phyloP scores from a whole-genome alignment of 2,329 filamentous ascomycete species.

The Stagonosporopsis tanaceti region DNA sequence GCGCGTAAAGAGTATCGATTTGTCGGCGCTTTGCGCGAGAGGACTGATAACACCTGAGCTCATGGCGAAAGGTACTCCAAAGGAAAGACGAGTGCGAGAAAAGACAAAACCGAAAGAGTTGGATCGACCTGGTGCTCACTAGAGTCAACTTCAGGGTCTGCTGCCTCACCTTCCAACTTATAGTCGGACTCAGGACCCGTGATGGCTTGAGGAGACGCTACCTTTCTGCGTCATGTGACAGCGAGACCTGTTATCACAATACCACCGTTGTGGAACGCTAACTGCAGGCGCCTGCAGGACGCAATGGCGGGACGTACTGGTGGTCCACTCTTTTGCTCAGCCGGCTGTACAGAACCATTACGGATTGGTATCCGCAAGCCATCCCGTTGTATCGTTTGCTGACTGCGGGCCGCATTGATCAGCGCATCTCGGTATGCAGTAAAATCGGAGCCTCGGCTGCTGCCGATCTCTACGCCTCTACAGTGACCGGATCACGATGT shows the following conservation, averaged over 20 bases:
- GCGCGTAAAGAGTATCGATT: conserved; percentile 53
- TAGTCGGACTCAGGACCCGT: conserved; percentile 23
- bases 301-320: conserved; percentile 27
- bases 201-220: conserved; percentile 18
- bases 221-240: conserved; percentile 35
- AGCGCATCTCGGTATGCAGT: conserved; percentile 21
- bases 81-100: conserved; percentile 4
- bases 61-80: conserved; percentile 2
- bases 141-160: neutral
- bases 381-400: conserved; percentile 26
- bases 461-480: conserved; percentile 33
- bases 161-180: conserved; percentile 23
- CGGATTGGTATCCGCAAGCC: conserved; percentile 33
- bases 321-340: conserved; percentile 21
- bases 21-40: conserved; percentile 56
- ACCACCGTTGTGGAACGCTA: conserved; percentile 26
- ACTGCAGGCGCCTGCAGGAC: conserved; percentile 29
- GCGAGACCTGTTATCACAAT: conserved; percentile 29
- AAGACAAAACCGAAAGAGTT: conserved; percentile 25
- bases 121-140: conserved; percentile 5
- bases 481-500: conserved; percentile 35
- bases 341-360: conserved; percentile 22
- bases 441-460: conserved; percentile 23
- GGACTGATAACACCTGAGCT: conserved; percentile 16
- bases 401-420: conserved; percentile 29